These are phyloP conservation scores for Talaromyces ruber DNA, from an alignment of 495 filamentous ascomycete species.

Conservation along the genomic window DNA sequence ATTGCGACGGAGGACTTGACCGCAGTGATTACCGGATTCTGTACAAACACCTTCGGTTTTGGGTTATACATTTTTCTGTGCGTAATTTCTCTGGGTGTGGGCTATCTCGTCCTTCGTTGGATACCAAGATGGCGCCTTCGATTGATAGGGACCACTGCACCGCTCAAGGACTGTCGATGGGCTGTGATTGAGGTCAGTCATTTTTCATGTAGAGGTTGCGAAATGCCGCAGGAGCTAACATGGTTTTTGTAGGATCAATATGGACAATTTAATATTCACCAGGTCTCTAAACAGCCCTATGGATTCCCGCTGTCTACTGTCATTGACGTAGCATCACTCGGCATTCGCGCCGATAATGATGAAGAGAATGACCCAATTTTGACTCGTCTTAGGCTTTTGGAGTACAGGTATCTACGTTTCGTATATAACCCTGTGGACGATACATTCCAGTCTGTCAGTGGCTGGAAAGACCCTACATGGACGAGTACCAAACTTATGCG, in stretches of 20 bases:
- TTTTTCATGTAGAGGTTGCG: not conserved
- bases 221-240: conserved; percentile 10
- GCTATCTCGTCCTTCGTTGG: conserved; percentile 82
- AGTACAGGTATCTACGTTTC: conserved; percentile 91
- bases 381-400: conserved; percentile 58
- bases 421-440: conserved; percentile 83
- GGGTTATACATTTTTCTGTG: conserved; percentile 61
- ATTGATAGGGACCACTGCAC: conserved; percentile 57
- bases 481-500: conserved; percentile 67
- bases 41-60: conserved; percentile 60
- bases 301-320: conserved; percentile 79
- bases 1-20: conserved; percentile 90
- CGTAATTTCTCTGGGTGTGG: conserved; percentile 61
- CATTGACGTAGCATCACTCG: conserved; percentile 59
- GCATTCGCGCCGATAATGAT: conserved; percentile 48
- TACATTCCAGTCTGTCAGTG: conserved; percentile 74
- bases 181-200: conserved; percentile 69
- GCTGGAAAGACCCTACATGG: conserved; percentile 93
- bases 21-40: conserved; percentile 85
- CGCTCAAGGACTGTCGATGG: conserved; percentile 73
- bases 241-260: conserved; percentile 64
- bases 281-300: conserved; percentile 58
- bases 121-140: conserved; percentile 77
- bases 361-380: conserved; percentile 83
- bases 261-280: conserved; percentile 74